Evolutionary conservation across 1,139 yeast genomes (phyloP).

Genomic region (Geotrichum histeridarum): DNA sequence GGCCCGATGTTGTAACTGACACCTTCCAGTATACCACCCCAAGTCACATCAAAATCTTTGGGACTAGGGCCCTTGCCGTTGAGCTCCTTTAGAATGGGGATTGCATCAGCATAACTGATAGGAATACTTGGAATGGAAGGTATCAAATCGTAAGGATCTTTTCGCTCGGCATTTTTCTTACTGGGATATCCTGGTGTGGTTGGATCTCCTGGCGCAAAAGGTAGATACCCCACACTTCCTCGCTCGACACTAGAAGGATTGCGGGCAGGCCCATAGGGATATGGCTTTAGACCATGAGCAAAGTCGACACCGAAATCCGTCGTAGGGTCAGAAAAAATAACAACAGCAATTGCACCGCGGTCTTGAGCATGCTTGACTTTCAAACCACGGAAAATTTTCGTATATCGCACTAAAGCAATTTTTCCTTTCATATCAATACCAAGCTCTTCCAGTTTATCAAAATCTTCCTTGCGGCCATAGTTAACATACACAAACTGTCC

Average conservation of each 20-base stretch:
- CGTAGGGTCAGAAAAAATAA: slow-evolving; percentile 58
- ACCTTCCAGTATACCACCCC: slow-evolving; percentile 48
- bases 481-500: slow-evolving; percentile 55
- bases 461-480: slow-evolving; percentile 56
- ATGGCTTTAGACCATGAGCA: slow-evolving; percentile 50
- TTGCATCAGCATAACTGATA: slow-evolving; percentile 53
- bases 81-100: slow-evolving; percentile 50
- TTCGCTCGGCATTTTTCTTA: slow-evolving; percentile 45
- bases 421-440: slow-evolving; percentile 49
- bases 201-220: slow-evolving; percentile 82
- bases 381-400: slow-evolving; percentile 56
- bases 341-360: slow-evolving; percentile 54
- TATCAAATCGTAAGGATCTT: slow-evolving; percentile 46
- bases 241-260: slow-evolving; percentile 70
- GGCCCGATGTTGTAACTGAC: slow-evolving; percentile 58
- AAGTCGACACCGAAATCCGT: slow-evolving; percentile 52
- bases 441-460: slow-evolving; percentile 40
- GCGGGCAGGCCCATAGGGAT: slow-evolving; percentile 66
- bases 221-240: slow-evolving; percentile 76
- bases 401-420: slow-evolving; percentile 57
- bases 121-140: slow-evolving; percentile 63
- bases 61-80: slow-evolving; percentile 49
- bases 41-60: slow-evolving; percentile 37
- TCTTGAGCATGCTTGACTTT: slow-evolving; percentile 66
- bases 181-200: slow-evolving; percentile 81